phyloP scores from a whole-genome alignment of 768 basidiomycete genomes.

The Lanmaoa rubissima region DNA sequence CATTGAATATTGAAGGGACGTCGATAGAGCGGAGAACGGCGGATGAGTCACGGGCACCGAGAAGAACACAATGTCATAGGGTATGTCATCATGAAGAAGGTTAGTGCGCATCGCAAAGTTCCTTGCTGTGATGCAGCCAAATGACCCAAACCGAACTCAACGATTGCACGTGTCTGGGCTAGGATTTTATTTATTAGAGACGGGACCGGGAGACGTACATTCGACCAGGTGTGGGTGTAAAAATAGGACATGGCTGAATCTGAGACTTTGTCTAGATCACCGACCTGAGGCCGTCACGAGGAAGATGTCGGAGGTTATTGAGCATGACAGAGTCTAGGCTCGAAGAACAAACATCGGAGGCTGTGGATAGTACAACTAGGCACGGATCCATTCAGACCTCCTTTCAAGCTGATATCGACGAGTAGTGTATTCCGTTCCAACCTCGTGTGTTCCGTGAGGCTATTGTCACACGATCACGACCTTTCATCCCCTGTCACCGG shows the following conservation, averaged over 20 bases:
- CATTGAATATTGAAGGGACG: background rate
- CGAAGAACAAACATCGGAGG: background rate
- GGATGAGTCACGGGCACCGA: background rate
- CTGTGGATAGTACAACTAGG: background rate
- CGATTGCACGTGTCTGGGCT: background rate
- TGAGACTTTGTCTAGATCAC: background rate
- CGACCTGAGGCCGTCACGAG: background rate
- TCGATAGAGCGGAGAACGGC: constrained; percentile 3
- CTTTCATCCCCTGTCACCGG: constrained; percentile 20
- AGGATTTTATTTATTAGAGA: background rate
- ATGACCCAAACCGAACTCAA: no score
- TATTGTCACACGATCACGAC: constrained; percentile 27
- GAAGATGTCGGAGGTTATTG: no score
- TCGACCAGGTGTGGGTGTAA: no score
- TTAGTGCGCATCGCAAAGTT: background rate
- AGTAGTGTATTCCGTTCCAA: background rate
- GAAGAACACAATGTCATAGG: constrained; percentile 4
- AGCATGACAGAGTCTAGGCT: no score
- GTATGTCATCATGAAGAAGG: background rate
- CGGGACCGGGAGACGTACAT: no score
- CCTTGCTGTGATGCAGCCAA: background rate
- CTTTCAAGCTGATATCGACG: no score
- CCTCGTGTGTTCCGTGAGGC: constrained; percentile 20
- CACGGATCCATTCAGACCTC: no score
- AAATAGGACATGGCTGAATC: constrained; percentile 1